phyloP scores from a whole-genome alignment of 768 basidiomycete genomes.

The Suillus brevipes region DNA sequence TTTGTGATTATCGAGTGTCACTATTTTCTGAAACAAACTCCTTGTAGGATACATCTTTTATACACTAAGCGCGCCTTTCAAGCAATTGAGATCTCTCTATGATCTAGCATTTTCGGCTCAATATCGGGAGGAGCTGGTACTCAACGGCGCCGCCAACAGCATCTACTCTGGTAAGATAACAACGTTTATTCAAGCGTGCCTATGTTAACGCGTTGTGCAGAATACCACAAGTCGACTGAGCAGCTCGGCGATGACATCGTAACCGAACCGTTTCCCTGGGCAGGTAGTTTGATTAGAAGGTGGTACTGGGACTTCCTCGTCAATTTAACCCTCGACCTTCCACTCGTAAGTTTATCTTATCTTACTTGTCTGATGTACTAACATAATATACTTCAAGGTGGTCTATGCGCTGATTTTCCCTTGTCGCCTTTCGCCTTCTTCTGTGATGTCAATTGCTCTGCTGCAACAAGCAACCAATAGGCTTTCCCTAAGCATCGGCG shows the following conservation, averaged over 20 bases:
- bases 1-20: slow-evolving; percentile 12
- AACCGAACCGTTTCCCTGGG: slow-evolving; percentile 28
- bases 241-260: slow-evolving; percentile 31
- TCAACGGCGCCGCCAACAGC: slow-evolving; percentile 36
- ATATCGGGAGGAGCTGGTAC: slow-evolving; percentile 36
- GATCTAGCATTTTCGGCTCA: slow-evolving; percentile 37
- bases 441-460: slow-evolving; percentile 35
- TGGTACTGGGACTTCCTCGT: slow-evolving; percentile 40
- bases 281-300: slow-evolving; percentile 12
- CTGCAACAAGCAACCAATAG: slow-evolving; percentile 33
- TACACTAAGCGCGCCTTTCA: slow-evolving; percentile 37
- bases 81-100: slow-evolving; percentile 40
- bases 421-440: slow-evolving; percentile 28
- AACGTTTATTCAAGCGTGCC: rapidly evolving
- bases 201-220: slow-evolving; percentile 23
- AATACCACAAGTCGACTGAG: slow-evolving; percentile 35
- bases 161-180: slow-evolving; percentile 32
- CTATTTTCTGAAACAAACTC: not conserved
- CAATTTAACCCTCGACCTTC: slow-evolving; percentile 32
- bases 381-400: slow-evolving; percentile 19
- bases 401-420: slow-evolving; percentile 24
- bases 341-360: slow-evolving; percentile 31
- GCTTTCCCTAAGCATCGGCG: slow-evolving; percentile 18
- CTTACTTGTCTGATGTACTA: not conserved
- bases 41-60: slow-evolving; percentile 41